phyloP scores from a whole-genome alignment of 345 rosid species.

The Iberis pinnata region DNA sequence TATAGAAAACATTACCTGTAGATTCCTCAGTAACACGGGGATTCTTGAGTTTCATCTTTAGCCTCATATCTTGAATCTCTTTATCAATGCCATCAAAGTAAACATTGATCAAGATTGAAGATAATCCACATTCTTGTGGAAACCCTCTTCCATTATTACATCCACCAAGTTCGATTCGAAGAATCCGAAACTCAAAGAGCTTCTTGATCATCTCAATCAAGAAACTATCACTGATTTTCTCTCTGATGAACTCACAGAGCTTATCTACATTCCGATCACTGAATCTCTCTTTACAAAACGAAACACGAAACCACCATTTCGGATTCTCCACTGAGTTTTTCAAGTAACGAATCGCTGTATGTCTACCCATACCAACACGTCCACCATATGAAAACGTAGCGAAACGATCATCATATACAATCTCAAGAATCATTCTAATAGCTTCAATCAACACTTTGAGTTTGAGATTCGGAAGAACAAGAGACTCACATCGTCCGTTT shows the following conservation, averaged over 20 bases:
- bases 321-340: slow-evolving; percentile 66
- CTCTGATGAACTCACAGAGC: slow-evolving; percentile 44
- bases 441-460: slow-evolving; percentile 79
- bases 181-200: slow-evolving; percentile 48
- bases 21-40: slow-evolving; percentile 35
- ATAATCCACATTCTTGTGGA: slow-evolving; percentile 79
- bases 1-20: slow-evolving; percentile 43
- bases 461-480: slow-evolving; percentile 72
- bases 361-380: slow-evolving; percentile 85
- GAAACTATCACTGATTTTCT: slow-evolving; percentile 52
- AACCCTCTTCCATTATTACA: slow-evolving; percentile 61
- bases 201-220: slow-evolving; percentile 47
- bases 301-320: slow-evolving; percentile 83
- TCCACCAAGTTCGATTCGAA: slow-evolving; percentile 61
- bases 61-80: slow-evolving; percentile 58
- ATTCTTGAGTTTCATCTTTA: slow-evolving; percentile 44
- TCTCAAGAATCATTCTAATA: slow-evolving; percentile 64
- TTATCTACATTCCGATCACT: slow-evolving; percentile 37
- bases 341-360: slow-evolving; percentile 78
- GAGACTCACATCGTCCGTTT: slow-evolving; percentile 34
- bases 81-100: slow-evolving; percentile 69
- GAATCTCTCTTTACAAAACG: slow-evolving; percentile 39
- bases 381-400: slow-evolving; percentile 82
- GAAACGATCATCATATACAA: slow-evolving; percentile 75
- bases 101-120: slow-evolving; percentile 56